These are phyloP conservation scores for Vicia villosa DNA, from an alignment of 306 rosid species.

Conservation along the genomic window DNA sequence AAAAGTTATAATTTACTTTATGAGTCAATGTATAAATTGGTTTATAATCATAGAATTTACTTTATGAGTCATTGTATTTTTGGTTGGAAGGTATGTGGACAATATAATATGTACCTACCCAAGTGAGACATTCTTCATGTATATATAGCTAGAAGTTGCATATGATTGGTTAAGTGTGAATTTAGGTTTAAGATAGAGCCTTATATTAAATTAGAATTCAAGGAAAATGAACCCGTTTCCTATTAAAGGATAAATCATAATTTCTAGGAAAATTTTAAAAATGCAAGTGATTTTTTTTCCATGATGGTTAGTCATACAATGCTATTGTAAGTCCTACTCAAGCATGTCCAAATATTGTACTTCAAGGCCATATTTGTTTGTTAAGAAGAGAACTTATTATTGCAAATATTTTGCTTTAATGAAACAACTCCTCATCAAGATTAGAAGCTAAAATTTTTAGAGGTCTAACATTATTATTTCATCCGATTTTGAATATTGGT, in stretches of 20 bases:
- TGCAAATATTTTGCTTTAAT: conserved; percentile 36
- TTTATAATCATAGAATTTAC: conserved; percentile 9
- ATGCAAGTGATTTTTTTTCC: background rate
- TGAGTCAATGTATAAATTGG: conserved; percentile 24
- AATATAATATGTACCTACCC: conserved; percentile 11
- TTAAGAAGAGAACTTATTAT: conserved; percentile 35
- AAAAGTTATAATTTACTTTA: conserved; percentile 21
- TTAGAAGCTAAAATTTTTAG: conserved; percentile 24
- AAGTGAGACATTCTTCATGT: conserved; percentile 30
- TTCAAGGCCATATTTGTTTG: conserved; percentile 41
- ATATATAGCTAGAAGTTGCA: background rate
- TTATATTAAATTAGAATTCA: background rate
- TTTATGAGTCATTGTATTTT: background rate
- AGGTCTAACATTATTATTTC: background rate
- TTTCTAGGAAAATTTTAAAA: background rate
- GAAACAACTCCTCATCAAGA: conserved; percentile 36
- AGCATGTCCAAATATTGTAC: background rate
- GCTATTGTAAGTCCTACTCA: conserved; percentile 29
- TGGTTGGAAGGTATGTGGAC: background rate
- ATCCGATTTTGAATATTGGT: background rate
- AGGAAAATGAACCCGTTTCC: background rate
- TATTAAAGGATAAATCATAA: conserved; percentile 6
- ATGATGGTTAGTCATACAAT: conserved; percentile 28
- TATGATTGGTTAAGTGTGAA: conserved; percentile 2
- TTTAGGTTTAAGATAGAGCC: background rate